A percentile compares a stretch with the other conserved stretches of the same genome.
These are phyloP conservation scores for Kurtzmaniella quercitrusa DNA, from an alignment of 1,139 yeast genomes.

Conservation along the genomic window DNA sequence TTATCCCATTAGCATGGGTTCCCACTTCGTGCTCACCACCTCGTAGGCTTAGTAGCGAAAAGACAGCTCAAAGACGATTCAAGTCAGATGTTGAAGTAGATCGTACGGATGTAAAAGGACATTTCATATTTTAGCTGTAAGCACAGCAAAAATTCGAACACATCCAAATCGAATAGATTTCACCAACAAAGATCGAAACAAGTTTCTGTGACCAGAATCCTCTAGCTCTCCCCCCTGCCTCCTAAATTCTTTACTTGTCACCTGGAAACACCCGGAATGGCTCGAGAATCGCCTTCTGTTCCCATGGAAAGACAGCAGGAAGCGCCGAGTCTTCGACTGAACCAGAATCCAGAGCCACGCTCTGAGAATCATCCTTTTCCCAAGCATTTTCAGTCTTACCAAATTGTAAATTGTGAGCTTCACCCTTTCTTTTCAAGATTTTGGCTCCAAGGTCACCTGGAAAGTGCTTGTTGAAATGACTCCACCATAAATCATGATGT, in stretches of 20 bases:
- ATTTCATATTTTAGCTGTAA: too few species aligned
- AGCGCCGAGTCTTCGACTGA: constrained; percentile 10
- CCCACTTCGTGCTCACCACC: too few species aligned
- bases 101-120: too few species aligned
- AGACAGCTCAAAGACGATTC: too few species aligned
- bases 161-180: too few species aligned
- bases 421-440: constrained; percentile 24
- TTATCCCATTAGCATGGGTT: too few species aligned
- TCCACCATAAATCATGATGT: constrained; percentile 36
- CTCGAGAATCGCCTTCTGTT: constrained; percentile 19
- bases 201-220: too few species aligned
- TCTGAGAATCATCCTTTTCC: constrained; percentile 15
- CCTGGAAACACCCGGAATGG: constrained; percentile 17
- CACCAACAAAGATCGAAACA: too few species aligned
- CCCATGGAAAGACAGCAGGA: constrained; percentile 46
- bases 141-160: too few species aligned
- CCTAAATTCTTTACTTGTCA: background rate
- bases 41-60: too few species aligned
- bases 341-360: constrained; percentile 6
- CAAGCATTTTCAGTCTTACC: constrained; percentile 23
- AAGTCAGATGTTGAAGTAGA: too few species aligned
- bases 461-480: constrained; percentile 22
- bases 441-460: constrained; percentile 14
- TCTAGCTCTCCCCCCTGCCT: background rate
- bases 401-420: constrained; percentile 32